phyloP scores from a whole-genome alignment of 306 rosid species.

The Canavalia ensiformis region DNA sequence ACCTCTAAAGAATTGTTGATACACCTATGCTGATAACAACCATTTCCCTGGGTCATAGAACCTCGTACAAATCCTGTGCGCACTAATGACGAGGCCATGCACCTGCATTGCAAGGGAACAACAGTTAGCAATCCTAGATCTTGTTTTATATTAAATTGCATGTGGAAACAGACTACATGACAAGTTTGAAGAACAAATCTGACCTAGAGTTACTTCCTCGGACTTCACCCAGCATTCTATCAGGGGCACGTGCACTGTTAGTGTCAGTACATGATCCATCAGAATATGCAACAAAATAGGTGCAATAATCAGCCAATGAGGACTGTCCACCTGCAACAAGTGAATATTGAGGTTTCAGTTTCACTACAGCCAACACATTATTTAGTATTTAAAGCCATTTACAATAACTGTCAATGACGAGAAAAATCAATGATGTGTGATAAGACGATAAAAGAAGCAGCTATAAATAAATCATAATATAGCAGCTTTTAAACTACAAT shows the following conservation, averaged over 20 bases:
- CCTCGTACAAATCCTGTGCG: slow-evolving; percentile 95
- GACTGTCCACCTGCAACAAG: slow-evolving; percentile 93
- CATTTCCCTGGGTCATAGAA: slow-evolving; percentile 90
- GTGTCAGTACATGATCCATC: slow-evolving; percentile 98
- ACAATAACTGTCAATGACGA: slow-evolving; percentile 18
- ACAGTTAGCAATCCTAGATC: slow-evolving; percentile 41
- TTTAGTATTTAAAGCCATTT: slow-evolving; percentile 35
- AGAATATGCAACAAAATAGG: slow-evolving; percentile 96
- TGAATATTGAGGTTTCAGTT: slow-evolving; percentile 38
- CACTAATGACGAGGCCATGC: slow-evolving; percentile 94
- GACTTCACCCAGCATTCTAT: slow-evolving; percentile 98
- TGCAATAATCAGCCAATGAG: slow-evolving; percentile 97
- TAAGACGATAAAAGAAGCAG: slow-evolving; percentile 27
- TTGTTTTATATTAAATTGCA: slow-evolving; percentile 12
- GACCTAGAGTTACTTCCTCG: slow-evolving; percentile 94
- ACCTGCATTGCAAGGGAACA: slow-evolving; percentile 61
- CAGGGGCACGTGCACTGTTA: slow-evolving; percentile 93
- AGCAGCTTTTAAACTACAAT: slow-evolving; percentile 22
- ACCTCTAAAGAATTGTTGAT: slow-evolving; percentile 85
- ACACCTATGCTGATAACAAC: slow-evolving; percentile 95
- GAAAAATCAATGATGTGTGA: slow-evolving; percentile 24
- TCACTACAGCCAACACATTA: slow-evolving; percentile 18
- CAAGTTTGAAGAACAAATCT: slow-evolving; percentile 44
- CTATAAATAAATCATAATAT: slow-evolving; percentile 32
- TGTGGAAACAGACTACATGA: neutral